Percentiles rank a stretch among this genome's conserved stretches.
Evolutionary conservation across 2,329 filamentous ascomycete genomes (phyloP).

Genomic region (Alternaria novae-zelandiae): DNA sequence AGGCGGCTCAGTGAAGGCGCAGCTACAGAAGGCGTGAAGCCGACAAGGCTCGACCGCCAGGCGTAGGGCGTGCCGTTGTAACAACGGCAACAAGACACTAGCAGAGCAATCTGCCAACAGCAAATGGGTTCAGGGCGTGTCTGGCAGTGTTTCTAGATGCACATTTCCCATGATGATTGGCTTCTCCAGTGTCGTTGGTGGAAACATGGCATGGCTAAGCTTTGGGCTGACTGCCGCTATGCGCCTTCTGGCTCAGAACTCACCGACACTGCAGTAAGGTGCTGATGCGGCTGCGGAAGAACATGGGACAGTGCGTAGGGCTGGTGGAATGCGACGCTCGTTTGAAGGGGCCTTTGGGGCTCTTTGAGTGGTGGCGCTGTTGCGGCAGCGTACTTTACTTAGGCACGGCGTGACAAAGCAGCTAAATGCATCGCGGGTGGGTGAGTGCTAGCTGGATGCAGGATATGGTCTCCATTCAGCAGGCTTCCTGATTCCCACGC

Average conservation of each 20-base stretch:
- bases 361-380: slow-evolving; percentile 21
- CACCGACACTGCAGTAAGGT: slow-evolving; percentile 37
- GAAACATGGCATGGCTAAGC: slow-evolving; percentile 23
- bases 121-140: background rate
- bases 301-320: slow-evolving; percentile 37
- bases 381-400: slow-evolving; percentile 16
- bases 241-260: slow-evolving; percentile 19
- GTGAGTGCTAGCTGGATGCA: slow-evolving; percentile 24
- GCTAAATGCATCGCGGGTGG: slow-evolving; percentile 18
- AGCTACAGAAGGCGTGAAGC: slow-evolving; percentile 12
- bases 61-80: slow-evolving; percentile 24
- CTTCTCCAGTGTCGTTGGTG: background rate
- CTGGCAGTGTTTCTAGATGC: slow-evolving; percentile 8
- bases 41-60: slow-evolving; percentile 23
- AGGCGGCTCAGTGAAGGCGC: slow-evolving; percentile 26
- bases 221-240: slow-evolving; percentile 30
- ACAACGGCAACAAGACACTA: slow-evolving; percentile 7
- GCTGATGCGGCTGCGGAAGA: slow-evolving; percentile 38
- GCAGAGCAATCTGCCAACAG: slow-evolving; percentile 1
- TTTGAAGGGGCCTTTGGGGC: slow-evolving; percentile 22
- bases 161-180: slow-evolving; percentile 14
- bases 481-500: slow-evolving; percentile 21
- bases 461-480: slow-evolving; percentile 32
- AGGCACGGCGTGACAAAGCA: slow-evolving; percentile 29
- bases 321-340: slow-evolving; percentile 28